Percentiles rank a stretch among this genome's conserved stretches.
Evolutionary conservation across 1,284 basidiomycete species (phyloP).

Genomic region (Hemileia vastatrix): DNA sequence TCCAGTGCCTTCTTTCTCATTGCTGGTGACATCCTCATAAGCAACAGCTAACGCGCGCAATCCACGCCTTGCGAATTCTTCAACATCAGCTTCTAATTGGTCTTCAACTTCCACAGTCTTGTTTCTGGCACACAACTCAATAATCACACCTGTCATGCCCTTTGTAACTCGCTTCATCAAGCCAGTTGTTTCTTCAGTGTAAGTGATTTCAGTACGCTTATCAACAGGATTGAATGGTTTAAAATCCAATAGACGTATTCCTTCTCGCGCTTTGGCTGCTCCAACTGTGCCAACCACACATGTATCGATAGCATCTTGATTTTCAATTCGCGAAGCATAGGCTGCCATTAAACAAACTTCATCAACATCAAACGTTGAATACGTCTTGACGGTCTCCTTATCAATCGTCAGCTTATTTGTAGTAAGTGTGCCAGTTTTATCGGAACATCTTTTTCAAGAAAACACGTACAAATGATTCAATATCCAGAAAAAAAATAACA

Average conservation of each 20-base stretch:
- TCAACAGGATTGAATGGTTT: conserved; percentile 99
- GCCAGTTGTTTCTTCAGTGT: conserved; percentile 82
- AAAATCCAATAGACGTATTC: conserved; percentile 94
- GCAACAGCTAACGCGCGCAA: conserved; percentile 95
- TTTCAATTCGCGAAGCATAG: conserved; percentile 94
- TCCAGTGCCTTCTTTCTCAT: conserved; percentile 67
- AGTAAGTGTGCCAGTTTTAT: conserved; percentile 52
- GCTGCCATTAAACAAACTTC: conserved; percentile 87
- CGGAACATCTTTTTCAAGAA: no score
- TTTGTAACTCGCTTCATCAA: conserved; percentile 97
- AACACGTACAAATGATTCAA: no score
- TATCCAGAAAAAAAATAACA: no score
- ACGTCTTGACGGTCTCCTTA: conserved; percentile 79
- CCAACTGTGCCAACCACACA: conserved; percentile 58
- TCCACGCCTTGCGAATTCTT: conserved; percentile 89
- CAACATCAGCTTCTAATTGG: conserved; percentile 83
- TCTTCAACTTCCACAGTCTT: conserved; percentile 86
- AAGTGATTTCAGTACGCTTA: conserved; percentile 98
- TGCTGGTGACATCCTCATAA: conserved; percentile 65
- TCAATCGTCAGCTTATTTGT: conserved; percentile 99
- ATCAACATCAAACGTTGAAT: conserved; percentile 75
- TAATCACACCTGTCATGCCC: conserved; percentile 80
- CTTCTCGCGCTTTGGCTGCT: conserved; percentile 59
- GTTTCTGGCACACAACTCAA: conserved; percentile 78
- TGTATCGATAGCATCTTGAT: conserved; percentile 92